These are phyloP conservation scores for Combretum micranthum DNA, from an alignment of 345 rosid species.

Conservation along the genomic window DNA sequence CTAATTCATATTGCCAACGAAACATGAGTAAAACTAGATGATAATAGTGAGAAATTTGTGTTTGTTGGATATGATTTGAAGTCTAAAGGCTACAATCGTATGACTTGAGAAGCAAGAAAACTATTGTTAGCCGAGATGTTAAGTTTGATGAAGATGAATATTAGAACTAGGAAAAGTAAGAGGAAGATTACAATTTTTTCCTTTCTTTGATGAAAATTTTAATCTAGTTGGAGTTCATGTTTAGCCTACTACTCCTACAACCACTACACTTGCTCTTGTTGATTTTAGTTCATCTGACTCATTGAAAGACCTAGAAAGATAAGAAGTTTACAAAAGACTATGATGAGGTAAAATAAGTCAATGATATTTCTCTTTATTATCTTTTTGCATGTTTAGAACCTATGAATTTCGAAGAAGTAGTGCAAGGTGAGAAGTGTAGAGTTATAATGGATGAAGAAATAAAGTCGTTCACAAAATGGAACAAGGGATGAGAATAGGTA, in stretches of 20 bases:
- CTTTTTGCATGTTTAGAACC: neutral
- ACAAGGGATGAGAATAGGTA: neutral
- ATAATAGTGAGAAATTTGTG: neutral
- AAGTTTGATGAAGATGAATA: neutral
- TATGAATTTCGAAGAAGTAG: neutral
- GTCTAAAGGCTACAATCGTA: neutral
- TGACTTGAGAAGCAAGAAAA: neutral
- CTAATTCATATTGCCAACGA: neutral
- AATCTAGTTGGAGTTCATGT: too few relatives aligned
- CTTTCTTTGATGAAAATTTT: too few relatives aligned
- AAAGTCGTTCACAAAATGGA: neutral
- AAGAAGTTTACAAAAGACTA: neutral
- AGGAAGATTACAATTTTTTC: too few relatives aligned
- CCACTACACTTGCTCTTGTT: too few relatives aligned
- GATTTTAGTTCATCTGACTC: too few relatives aligned
- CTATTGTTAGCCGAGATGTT: neutral
- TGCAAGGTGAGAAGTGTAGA: neutral
- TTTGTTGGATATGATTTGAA: neutral
- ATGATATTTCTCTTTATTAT: neutral
- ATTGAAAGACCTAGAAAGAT: too few relatives aligned
- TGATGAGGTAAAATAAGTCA: neutral
- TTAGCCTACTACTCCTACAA: too few relatives aligned
- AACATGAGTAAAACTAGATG: neutral
- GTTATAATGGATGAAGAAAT: slow-evolving; percentile 7
- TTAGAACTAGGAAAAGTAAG: too few relatives aligned